A percentile compares a stretch with the other conserved stretches of the same genome.
Conservation (phyloP, 805 yeast genomes). For the Sugiyamaella mastotermitis region DNA sequence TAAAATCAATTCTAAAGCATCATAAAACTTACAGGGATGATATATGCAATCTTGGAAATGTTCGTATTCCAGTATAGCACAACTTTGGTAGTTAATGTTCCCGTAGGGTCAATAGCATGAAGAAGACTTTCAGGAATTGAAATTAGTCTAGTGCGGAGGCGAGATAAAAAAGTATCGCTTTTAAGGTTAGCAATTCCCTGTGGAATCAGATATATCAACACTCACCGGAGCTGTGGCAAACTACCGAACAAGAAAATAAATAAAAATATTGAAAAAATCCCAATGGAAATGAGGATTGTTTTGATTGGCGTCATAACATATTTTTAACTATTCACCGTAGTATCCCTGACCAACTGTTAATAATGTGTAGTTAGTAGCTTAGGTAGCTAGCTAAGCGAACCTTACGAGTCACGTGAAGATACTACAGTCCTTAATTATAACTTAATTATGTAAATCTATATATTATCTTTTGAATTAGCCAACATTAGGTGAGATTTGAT, state of each 20-base stretch:
- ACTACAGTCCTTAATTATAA: too few species aligned
- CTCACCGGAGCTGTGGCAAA: conserved; percentile 29
- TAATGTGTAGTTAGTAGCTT: too few species aligned
- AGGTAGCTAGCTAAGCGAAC: too few species aligned
- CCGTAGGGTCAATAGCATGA: conserved; percentile 4
- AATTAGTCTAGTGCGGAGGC: conserved; percentile 19
- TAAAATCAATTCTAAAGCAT: too few species aligned
- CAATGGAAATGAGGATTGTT: conserved; percentile 13
- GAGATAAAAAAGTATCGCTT: conserved; percentile 22
- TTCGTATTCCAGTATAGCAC: conserved; percentile 1
- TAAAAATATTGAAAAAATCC: conserved; percentile 23
- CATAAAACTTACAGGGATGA: conserved; percentile 15
- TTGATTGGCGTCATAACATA: too few species aligned
- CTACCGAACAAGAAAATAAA: conserved; percentile 31
- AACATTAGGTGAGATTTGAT: too few species aligned
- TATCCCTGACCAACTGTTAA: too few species aligned
- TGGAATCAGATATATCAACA: not conserved
- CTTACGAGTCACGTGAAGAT: too few species aligned
- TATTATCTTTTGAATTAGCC: too few species aligned
- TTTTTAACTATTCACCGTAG: too few species aligned
- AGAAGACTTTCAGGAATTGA: conserved; percentile 15
- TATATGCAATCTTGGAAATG: conserved; percentile 10
- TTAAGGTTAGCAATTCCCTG: not conserved
- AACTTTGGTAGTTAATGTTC: not conserved
- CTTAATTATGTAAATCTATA: too few species aligned